These are phyloP conservation scores for Tolypocladium tropicale DNA, from an alignment of 2,329 filamentous ascomycete species.

Conservation along the genomic window DNA sequence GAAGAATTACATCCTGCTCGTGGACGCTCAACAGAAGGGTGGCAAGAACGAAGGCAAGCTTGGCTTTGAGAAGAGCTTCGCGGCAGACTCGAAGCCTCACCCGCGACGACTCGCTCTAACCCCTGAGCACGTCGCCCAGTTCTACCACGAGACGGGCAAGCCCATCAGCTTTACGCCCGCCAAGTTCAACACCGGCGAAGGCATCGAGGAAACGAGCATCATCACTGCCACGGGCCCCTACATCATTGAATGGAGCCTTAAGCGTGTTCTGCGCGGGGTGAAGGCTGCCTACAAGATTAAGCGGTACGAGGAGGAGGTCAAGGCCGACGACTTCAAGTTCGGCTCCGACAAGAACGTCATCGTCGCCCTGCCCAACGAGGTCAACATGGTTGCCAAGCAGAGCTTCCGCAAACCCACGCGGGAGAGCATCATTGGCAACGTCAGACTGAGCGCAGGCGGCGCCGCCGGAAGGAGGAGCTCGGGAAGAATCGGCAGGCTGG, in stretches of 20 bases:
- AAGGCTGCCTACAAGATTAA: constrained; percentile 95
- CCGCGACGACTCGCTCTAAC: constrained; percentile 82
- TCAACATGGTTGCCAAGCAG: constrained; percentile 90
- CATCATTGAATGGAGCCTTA: constrained; percentile 92
- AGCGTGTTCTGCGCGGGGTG: constrained; percentile 70
- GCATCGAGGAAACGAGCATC: constrained; percentile 79
- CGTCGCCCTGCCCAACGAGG: constrained; percentile 90
- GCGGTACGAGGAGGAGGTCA: constrained; percentile 88
- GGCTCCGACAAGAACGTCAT: constrained; percentile 97
- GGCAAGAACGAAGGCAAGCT: constrained; percentile 97
- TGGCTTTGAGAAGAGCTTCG: constrained; percentile 91
- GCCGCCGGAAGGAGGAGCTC: constrained; percentile 39
- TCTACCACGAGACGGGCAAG: constrained; percentile 89
- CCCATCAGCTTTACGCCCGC: constrained; percentile 82
- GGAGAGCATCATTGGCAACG: constrained; percentile 74
- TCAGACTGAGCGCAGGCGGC: constrained; percentile 29
- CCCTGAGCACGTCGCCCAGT: constrained; percentile 89
- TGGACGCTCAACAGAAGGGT: constrained; percentile 80
- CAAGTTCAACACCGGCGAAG: constrained; percentile 84
- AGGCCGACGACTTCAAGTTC: constrained; percentile 97
- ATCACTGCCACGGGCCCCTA: constrained; percentile 95
- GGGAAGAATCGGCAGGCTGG: constrained; percentile 39
- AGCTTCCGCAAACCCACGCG: constrained; percentile 79
- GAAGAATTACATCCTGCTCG: constrained; percentile 85
- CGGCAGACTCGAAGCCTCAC: constrained; percentile 86